Percentiles rank a stretch among this genome's conserved stretches.
Evolutionary conservation across 106 monocot species (phyloP).

Genomic region (Acorus gramineus): DNA sequence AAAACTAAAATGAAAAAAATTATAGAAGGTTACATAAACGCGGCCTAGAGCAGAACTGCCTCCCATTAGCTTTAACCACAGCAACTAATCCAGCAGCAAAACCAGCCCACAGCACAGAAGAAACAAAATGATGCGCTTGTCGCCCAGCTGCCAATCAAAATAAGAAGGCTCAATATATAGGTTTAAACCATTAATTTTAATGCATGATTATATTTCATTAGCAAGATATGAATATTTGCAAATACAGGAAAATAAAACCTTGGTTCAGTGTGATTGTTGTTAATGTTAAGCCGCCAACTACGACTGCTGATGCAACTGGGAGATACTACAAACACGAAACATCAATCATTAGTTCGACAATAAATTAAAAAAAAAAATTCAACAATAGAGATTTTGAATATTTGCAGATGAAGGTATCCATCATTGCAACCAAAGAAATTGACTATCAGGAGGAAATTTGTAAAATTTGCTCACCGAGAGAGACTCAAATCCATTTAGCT

Average conservation of each 20-base stretch:
- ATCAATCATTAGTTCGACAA: background rate
- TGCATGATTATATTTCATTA: background rate
- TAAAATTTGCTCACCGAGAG: slow-evolving; percentile 40
- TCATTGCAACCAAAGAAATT: background rate
- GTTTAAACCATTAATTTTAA: too few species aligned
- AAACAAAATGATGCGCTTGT: slow-evolving; percentile 44
- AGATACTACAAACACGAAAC: slow-evolving; percentile 45
- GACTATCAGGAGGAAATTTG: background rate
- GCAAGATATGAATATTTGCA: background rate
- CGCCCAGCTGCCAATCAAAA: slow-evolving; percentile 26
- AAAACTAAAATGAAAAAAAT: too few species aligned
- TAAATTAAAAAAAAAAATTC: background rate
- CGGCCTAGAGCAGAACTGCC: slow-evolving; percentile 86
- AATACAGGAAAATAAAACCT: slow-evolving; percentile 25
- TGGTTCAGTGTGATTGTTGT: slow-evolving; percentile 70
- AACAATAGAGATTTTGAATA: too few species aligned
- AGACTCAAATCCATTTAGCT: slow-evolving; percentile 65
- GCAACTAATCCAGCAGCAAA: slow-evolving; percentile 69
- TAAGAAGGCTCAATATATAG: too few species aligned
- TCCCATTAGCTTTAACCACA: slow-evolving; percentile 78
- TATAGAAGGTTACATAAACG: slow-evolving; percentile 44
- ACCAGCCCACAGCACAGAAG: slow-evolving; percentile 73
- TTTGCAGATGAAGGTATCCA: too few species aligned
- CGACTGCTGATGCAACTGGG: slow-evolving; percentile 69
- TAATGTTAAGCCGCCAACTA: slow-evolving; percentile 72